phyloP scores from a whole-genome alignment of 192 early-diverging fungal genomes.

The Podila epicladia region DNA sequence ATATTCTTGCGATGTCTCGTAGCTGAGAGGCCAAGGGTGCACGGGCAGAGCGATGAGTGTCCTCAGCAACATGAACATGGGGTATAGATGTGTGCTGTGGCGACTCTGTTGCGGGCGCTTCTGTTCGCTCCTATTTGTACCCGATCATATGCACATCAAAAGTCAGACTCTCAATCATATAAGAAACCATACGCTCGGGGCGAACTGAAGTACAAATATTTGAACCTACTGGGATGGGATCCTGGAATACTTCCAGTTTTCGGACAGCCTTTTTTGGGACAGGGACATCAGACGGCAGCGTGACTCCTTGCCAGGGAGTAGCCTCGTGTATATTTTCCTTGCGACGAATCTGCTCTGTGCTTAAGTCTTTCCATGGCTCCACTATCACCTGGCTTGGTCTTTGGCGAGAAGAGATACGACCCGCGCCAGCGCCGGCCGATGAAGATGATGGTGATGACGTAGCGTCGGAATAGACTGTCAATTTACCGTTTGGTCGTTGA shows the following conservation, averaged over 20 bases:
- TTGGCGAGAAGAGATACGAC: not conserved
- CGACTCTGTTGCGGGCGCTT: not conserved
- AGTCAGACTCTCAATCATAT: too few relatives aligned
- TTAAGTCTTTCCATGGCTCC: slow-evolving; percentile 67
- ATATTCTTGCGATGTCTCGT: not conserved
- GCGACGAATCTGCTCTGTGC: slow-evolving; percentile 62
- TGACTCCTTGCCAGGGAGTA: slow-evolving; percentile 68
- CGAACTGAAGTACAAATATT: not conserved
- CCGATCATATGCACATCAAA: too few relatives aligned
- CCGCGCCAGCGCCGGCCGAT: not conserved
- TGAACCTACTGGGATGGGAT: slow-evolving; percentile 4
- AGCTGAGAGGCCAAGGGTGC: not conserved
- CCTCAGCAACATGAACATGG: not conserved
- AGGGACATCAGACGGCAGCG: slow-evolving; percentile 45
- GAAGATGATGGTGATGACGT: not conserved
- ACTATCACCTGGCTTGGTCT: not conserved
- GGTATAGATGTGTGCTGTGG: not conserved
- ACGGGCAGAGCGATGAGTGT: not conserved
- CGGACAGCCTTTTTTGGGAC: slow-evolving; percentile 8
- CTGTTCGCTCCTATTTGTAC: too few relatives aligned
- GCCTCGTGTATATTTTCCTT: slow-evolving; percentile 79
- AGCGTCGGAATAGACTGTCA: slow-evolving; percentile 41
- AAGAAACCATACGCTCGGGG: too few relatives aligned
- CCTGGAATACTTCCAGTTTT: slow-evolving; percentile 45
- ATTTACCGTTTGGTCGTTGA: slow-evolving; percentile 9